A percentile compares a stretch with the other conserved stretches of the same genome.
Evolutionary conservation across 2,329 filamentous ascomycete genomes (phyloP).

Genomic region (Penicillium verrucosum): DNA sequence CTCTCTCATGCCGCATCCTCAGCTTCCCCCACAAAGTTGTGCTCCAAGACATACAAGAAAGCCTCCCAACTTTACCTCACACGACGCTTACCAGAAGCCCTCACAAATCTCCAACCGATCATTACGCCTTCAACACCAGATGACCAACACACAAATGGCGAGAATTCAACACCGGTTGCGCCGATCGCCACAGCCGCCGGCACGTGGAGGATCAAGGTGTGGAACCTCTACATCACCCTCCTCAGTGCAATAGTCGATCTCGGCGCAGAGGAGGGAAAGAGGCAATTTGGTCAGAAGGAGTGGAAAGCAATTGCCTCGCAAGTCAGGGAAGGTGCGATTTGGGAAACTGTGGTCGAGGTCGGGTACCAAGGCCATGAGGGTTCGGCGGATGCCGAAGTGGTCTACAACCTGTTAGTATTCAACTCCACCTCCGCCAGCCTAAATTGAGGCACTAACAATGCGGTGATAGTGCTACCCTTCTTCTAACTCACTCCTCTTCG

Average conservation of each 20-base stretch:
- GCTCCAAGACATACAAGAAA: constrained; percentile 91
- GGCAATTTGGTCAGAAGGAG: constrained; percentile 76
- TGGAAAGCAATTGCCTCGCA: constrained; percentile 80
- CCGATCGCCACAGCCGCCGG: constrained; percentile 77
- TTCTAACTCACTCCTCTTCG: constrained; percentile 82
- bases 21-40: constrained; percentile 57
- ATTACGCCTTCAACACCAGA: constrained; percentile 57
- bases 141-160: constrained; percentile 43
- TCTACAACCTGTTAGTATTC: constrained; percentile 53
- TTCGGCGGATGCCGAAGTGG: constrained; percentile 90
- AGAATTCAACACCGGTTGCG: constrained; percentile 54
- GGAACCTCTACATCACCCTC: constrained; percentile 93
- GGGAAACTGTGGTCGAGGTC: constrained; percentile 85
- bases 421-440: constrained; percentile 4
- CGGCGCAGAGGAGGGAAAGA: constrained; percentile 84
- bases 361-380: constrained; percentile 87
- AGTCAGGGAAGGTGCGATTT: constrained; percentile 85
- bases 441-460: not conserved
- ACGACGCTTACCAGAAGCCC: constrained; percentile 83
- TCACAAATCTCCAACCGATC: constrained; percentile 79
- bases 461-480: constrained; percentile 74
- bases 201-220: constrained; percentile 86
- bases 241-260: constrained; percentile 88
- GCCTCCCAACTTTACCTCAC: constrained; percentile 93
- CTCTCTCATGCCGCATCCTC: constrained; percentile 63